A percentile compares a stretch with the other conserved stretches of the same genome.
Evolutionary conservation across 768 basidiomycete genomes (phyloP).

Genomic region (Trametes sanguinea): DNA sequence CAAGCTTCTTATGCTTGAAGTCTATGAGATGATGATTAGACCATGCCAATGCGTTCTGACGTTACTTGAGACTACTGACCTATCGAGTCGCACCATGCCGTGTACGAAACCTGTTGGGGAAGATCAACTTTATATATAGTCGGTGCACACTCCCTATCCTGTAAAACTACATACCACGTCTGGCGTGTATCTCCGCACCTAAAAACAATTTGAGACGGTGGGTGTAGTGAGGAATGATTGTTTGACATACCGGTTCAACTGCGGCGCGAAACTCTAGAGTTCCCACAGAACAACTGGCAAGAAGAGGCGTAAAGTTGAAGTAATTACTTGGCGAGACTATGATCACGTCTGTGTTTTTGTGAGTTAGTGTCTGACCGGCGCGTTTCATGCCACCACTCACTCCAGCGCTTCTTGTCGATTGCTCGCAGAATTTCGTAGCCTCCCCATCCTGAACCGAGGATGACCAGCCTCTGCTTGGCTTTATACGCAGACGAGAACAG

Average conservation of each 20-base stretch:
- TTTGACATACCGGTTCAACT: constrained; percentile 67
- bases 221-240: too few species aligned
- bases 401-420: constrained; percentile 72
- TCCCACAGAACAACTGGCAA: constrained; percentile 75
- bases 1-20: constrained; percentile 57
- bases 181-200: constrained; percentile 33
- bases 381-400: constrained; percentile 38
- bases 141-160: neutral
- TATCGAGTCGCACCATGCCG: constrained; percentile 77
- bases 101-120: constrained; percentile 43
- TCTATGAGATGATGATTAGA: constrained; percentile 38
- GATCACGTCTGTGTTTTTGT: constrained; percentile 51
- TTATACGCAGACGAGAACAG: constrained; percentile 26
- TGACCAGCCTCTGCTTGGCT: constrained; percentile 51
- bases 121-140: neutral
- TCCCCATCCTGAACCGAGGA: constrained; percentile 79
- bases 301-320: constrained; percentile 69
- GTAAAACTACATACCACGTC: constrained; percentile 24
- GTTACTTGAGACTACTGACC: constrained; percentile 39
- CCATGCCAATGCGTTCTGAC: neutral
- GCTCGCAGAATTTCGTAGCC: constrained; percentile 69
- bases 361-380: neutral
- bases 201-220: neutral
- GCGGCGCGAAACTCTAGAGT: constrained; percentile 83
- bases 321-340: constrained; percentile 66